Base-by-base conservation (phyloP, 2,329 filamentous ascomycete genomes). In the Aspergillus sp. region DNA sequence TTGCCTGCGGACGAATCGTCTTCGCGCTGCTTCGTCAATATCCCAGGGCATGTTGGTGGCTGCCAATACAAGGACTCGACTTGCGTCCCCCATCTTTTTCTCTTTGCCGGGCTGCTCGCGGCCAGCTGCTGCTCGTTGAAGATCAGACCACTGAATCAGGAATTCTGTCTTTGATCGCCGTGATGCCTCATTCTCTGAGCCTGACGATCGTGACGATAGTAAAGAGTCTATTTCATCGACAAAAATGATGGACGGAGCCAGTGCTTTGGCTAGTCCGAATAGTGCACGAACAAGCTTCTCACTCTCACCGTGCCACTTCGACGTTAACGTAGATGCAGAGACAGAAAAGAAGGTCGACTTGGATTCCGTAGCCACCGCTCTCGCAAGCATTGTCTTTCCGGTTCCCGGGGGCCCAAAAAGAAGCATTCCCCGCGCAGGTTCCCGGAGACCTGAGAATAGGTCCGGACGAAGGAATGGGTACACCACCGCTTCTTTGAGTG, bases 161-260 rank as follows among this genome's bases (percentile, higher is more conserved):
- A 98, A 98, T 61, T 98, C 93, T 0, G 93, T 98, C 70, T 98
- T 98, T 61, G 96, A 95, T 43, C 93, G 81, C 45, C 91, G 78
- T 1, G 90, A 95, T 1, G 93, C 89, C 68, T 98, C 93, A 57
- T 97, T 88, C 60, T 97, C 93, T 1, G 88, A 85, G 3, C 66
- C 64, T 2, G 84, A 84, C 0, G 88, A 88, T 40, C 93, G 78
- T 11, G 90, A 82, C 1, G 90, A 95, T 0, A 98, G 76, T 0
- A 98, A 72, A 1, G 90, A 95, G 64, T 98, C 93, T 50, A 98
- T 98, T 64, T 98, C 93, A 59, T 98, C 93, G 5, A 98, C 90
- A 56, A 98, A 98, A 46, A 98, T 97, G 62, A 98, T 97, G 48
- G 87, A 93, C 0, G 93, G 93, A 0, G 93, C 90, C 36, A 97